Evolutionary conservation across 495 filamentous ascomycete species (phyloP), one percentile per base, ranked within the genome.

Genomic region (Schizothecium vesticola): DNA sequence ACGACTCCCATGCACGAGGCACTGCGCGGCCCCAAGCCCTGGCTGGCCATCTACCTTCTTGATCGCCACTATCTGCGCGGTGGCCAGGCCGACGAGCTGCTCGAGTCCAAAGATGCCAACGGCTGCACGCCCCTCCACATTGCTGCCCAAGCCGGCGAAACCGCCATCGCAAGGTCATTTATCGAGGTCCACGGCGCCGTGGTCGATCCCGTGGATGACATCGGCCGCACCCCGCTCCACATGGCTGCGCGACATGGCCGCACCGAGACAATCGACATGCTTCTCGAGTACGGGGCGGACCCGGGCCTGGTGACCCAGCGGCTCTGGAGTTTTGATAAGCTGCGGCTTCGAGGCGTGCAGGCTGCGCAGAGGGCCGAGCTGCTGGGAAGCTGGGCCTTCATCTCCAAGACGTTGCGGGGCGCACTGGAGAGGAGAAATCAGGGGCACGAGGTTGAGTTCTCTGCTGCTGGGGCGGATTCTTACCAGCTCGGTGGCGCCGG

Each of bases 221-320:
- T 62, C 21, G 68, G 68, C 6, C 57, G 68, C 9, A 66, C 68
- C 3, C 31, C 68, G 33, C 36, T 69, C 19, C 68, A 69, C 33
- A 59, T 69, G 59, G 68, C 68, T 6, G 68, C 68, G 9, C 68
- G 63, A 8, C 28, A 59, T 58, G 25, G 43, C n/a, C 31, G 63
- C 43, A 33, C 3, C 3, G 68, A 66, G 63, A 69, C 63, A 9
- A 43, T 69, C 19, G 43, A 63, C 13, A 57, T 69, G 63, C 29
- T 69, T 51, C 22, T 69, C n/a, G 68, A 65, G 1, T 24, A n/a
- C 5, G 68, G 68, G 25, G 63, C 68, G 19, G 68, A 69, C 62
- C 12, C 56, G 22, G 12, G n/a, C 22, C 28, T 3, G n/a, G 31
- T 69, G 13, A 51, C 24, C 5, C 43, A 1, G 16, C 43, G 43